Evolutionary conservation across 1,284 basidiomycete species (phyloP).

Genomic region (Puccinia horiana): DNA sequence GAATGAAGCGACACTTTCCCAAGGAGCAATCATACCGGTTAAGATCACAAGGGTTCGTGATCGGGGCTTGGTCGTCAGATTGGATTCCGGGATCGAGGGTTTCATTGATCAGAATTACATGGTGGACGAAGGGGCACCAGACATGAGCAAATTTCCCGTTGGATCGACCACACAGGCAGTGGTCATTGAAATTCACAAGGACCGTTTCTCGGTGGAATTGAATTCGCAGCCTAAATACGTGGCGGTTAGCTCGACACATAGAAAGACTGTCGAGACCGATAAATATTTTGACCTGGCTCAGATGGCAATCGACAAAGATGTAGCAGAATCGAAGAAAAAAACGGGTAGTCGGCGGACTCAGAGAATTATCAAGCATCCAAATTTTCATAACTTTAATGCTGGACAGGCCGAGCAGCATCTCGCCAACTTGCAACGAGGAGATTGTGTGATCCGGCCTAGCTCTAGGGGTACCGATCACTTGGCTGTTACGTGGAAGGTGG

Average conservation of each 20-base stretch:
- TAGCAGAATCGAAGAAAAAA: slow-evolving; percentile 78
- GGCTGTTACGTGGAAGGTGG: slow-evolving; percentile 99
- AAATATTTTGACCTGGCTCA: slow-evolving; percentile 70
- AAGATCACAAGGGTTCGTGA: slow-evolving; percentile 67
- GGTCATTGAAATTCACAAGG: slow-evolving; percentile 72
- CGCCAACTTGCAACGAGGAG: slow-evolving; percentile 85
- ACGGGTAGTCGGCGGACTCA: slow-evolving; percentile 70
- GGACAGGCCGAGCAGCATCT: slow-evolving; percentile 85
- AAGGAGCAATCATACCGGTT: slow-evolving; percentile 82
- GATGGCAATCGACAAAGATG: slow-evolving; percentile 71
- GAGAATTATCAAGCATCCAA: slow-evolving; percentile 93
- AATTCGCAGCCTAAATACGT: slow-evolving; percentile 76
- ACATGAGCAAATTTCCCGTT: slow-evolving; percentile 62
- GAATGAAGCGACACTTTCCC: slow-evolving; percentile 73
- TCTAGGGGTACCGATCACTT: slow-evolving; percentile 92
- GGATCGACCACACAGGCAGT: slow-evolving; percentile 80
- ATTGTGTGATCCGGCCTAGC: slow-evolving; percentile 92
- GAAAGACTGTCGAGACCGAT: slow-evolving; percentile 68
- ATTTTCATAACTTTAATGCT: slow-evolving; percentile 95
- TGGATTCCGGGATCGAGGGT: slow-evolving; percentile 79
- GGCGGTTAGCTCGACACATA: slow-evolving; percentile 67
- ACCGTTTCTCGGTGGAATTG: slow-evolving; percentile 72
- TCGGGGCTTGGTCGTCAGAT: slow-evolving; percentile 66
- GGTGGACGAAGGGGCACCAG: slow-evolving; percentile 67
- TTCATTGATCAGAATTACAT: slow-evolving; percentile 64